Base-by-base conservation (phyloP, 2,329 filamentous ascomycete genomes). In the Lecanoromycetidae sp. region DNA sequence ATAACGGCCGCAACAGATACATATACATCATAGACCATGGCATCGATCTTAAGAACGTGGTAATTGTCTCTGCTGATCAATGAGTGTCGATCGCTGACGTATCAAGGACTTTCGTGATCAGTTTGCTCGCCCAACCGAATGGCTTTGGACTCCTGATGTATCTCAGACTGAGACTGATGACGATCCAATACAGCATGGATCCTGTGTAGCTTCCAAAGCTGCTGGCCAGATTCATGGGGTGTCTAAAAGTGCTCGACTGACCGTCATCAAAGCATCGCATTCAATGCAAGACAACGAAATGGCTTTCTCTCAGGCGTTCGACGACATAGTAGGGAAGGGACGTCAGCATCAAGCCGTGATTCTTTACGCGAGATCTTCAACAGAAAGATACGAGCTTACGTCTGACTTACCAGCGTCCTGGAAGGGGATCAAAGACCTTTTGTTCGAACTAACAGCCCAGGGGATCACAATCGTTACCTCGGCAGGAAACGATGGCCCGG, bases 191-290 rank as follows among this genome's bases (percentile, higher is more conserved):
- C 20, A 23, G 10, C 33, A 46, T 15, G 32, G 44, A 1, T 36
- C 44, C 1, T 46, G 44, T 27, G 33, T 38, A 17, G 44, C 44
- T n/a, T 46, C 44, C 15, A 46, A 46, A 46, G 44, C 34, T 23
- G 32, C 30, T 3, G 44, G 44, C 6, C 27, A 23, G 32, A 38
- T 27, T 7, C 38, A 39, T 2, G 44, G 44, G 5, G 44, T 46
- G 17, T 37, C 44, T 4, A 37, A 39, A 34, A 23, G 29, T 10
- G 25, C 33, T 10, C 17, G 15, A 2, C 10, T 39, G 2, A 37
- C 39, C 34, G 15, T 38, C 7, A 27, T 46, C 5, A 46, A 46
- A 27, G 25, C 34, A 15, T 20, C 25, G 20, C 34, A 15, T 2
- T 22, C 32, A 15, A 7, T 30, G 4, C 20, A 20, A 9, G 33